Percentiles rank a stretch among this genome's conserved stretches.
Conservation (phyloP, 352 stramenopile species). For the Elongisporangium anandrum region DNA sequence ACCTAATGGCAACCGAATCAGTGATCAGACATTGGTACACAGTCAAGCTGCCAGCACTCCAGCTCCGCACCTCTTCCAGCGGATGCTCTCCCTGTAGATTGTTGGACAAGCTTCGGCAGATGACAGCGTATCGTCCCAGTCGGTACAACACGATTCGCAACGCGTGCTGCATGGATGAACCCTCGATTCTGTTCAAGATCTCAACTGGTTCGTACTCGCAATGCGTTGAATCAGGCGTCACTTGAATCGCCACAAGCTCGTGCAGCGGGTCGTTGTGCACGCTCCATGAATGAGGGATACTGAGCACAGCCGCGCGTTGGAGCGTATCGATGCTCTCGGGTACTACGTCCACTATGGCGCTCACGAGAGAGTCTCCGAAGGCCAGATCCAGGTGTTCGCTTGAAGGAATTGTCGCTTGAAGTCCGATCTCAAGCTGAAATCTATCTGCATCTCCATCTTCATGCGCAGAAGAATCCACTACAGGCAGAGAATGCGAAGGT, state of each 20-base stretch:
- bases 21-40: neutral
- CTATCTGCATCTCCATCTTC: neutral
- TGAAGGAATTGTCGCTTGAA: neutral
- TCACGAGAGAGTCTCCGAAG: neutral
- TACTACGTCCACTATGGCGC: neutral
- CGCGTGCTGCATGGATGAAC: neutral
- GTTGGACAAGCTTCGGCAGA: slow-evolving; percentile 3
- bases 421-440: neutral
- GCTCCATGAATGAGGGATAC: neutral
- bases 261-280: neutral
- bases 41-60: neutral
- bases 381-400: neutral
- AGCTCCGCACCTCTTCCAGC: slow-evolving; percentile 13
- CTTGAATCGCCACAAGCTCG: neutral
- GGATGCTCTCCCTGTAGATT: slow-evolving; percentile 9
- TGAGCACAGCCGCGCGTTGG: neutral
- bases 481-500: slow-evolving; percentile 20
- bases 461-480: neutral
- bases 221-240: neutral
- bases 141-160: neutral
- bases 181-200: neutral
- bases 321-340: neutral
- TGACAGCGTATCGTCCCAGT: slow-evolving; percentile 8
- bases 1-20: neutral
- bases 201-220: neutral